Evolutionary conservation across 1,284 basidiomycete genomes (phyloP).

Genomic region (Puccinia novopanici): DNA sequence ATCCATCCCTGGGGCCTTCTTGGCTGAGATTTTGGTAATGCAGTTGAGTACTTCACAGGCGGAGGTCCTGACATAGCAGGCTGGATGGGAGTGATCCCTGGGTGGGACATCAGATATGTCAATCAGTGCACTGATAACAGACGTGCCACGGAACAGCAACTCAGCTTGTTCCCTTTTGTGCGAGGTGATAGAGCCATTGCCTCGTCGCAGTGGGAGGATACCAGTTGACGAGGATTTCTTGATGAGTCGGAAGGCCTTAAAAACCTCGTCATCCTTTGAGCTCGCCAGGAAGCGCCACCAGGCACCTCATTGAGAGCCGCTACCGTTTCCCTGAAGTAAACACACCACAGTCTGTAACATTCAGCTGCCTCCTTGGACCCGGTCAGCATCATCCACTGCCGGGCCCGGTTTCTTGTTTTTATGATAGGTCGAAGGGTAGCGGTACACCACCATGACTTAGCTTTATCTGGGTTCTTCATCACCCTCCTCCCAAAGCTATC

Average conservation of each 20-base stretch:
- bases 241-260: too few relatives aligned
- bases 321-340: too few relatives aligned
- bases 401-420: not conserved
- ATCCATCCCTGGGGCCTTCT: slow-evolving; percentile 20
- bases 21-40: not conserved
- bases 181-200: not conserved
- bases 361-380: too few relatives aligned
- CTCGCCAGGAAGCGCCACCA: too few relatives aligned
- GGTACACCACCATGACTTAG: not conserved
- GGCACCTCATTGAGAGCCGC: too few relatives aligned
- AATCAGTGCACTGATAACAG: not conserved
- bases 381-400: not conserved
- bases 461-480: not conserved
- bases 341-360: too few relatives aligned
- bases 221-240: too few relatives aligned
- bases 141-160: slow-evolving; percentile 1
- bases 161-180: slow-evolving; percentile 5
- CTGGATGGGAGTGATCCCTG: too few relatives aligned
- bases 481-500: not conserved
- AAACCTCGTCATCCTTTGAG: too few relatives aligned
- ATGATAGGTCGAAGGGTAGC: not conserved
- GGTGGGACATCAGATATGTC: not conserved
- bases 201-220: not conserved
- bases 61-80: not conserved
- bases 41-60: not conserved